Evolutionary conservation across 768 basidiomycete genomes (phyloP), one percentile per base, ranked within the genome.

Genomic region (Trichaptum fuscoviolaceum): DNA sequence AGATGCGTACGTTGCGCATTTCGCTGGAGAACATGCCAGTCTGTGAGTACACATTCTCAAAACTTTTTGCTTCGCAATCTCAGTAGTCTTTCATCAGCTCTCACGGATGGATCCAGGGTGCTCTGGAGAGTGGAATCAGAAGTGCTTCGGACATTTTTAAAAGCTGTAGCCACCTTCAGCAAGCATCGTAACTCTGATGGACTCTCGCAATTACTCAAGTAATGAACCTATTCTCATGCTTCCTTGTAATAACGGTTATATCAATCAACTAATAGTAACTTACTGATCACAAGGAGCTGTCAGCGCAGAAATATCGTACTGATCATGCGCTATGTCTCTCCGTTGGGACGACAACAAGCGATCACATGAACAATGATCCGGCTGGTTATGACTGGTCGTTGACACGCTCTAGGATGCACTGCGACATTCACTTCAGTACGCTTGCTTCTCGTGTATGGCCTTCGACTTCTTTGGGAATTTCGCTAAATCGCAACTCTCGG

Each of bases 61-160:
- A 12, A 52, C 42, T 12, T 52, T 52, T 15, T 52, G 20, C 12
- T 52, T 12, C 12, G 12, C 20, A 52, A 12, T 2, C 20, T 52
- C 20, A 52, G 15, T 20, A 52, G 20, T 52, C 20, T 12, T 20
- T 12, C 42, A 6, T 52, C 20, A 52, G 42, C 15, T 52, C 42
- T 52, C 42, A 52, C 42, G 42, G 42, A 52, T 52, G 42, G 42
- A 52, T 52, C 42, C 42, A 52, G 42, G 42, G 42, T 52, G 42
- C 42, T 12, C 42, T 52, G 42, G 42, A 52, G 20, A 52, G 42
- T 12, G 42, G 42, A 15, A 20, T 52, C 10, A 52, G 42, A 20
- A 52, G 42, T 52, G 42, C 42, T 52, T 52, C 15, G 42, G 10
- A 12, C 42, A 52, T 52, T 52, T 52, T 6, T 52, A 52, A 52